Percentiles rank a stretch among this genome's conserved stretches.
phyloP scores from a whole-genome alignment of 306 rosid genomes.

The Inga oerstediana region DNA sequence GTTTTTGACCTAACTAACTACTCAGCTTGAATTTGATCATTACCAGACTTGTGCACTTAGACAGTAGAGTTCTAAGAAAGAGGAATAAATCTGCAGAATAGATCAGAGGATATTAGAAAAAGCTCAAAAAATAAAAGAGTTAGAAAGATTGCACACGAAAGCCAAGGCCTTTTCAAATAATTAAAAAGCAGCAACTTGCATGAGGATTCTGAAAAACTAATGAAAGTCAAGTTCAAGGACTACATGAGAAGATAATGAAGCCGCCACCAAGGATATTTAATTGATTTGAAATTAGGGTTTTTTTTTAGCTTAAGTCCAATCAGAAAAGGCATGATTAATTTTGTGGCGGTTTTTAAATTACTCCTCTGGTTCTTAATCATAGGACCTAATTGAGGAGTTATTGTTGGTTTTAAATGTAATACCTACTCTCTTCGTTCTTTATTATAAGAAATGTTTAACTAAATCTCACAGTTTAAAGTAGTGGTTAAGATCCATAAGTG shows the following conservation, averaged over 20 bases:
- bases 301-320: not conserved
- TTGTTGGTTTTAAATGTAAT: too few species aligned
- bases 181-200: not conserved
- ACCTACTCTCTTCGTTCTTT: too few species aligned
- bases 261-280: not conserved
- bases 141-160: not conserved
- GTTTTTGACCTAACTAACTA: not conserved
- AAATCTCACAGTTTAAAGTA: too few species aligned
- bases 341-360: not conserved
- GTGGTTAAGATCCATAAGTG: too few species aligned
- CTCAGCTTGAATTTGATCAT: not conserved
- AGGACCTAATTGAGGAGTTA: too few species aligned
- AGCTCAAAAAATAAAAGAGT: not conserved
- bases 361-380: too few species aligned
- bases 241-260: not conserved
- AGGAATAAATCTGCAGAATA: not conserved
- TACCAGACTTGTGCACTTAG: not conserved
- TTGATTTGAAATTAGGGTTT: not conserved
- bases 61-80: not conserved
- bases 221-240: not conserved
- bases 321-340: not conserved
- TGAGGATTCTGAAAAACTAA: not conserved
- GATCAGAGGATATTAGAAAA: not conserved
- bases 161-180: not conserved
- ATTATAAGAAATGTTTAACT: too few species aligned